phyloP scores from a whole-genome alignment of 2,329 filamentous ascomycete species.

The Delphinella strobiligena region DNA sequence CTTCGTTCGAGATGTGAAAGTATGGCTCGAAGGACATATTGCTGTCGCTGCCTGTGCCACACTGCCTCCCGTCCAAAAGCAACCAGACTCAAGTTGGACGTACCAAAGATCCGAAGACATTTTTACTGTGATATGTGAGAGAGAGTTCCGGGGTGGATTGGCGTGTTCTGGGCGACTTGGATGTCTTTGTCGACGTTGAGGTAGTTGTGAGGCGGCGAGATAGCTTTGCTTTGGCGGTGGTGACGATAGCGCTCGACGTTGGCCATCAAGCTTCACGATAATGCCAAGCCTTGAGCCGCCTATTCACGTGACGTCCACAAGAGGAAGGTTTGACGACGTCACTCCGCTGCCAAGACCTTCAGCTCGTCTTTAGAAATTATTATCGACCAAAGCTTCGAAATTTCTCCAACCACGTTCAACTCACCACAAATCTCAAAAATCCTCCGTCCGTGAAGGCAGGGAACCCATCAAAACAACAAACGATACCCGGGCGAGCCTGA shows the following conservation, averaged over 20 bases:
- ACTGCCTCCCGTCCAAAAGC: slow-evolving; percentile 8
- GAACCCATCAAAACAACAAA: not conserved
- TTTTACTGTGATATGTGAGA: slow-evolving; percentile 27
- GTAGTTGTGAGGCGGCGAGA: not conserved
- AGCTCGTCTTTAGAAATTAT: not conserved
- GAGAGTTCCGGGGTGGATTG: not conserved
- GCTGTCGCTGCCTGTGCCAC: not conserved
- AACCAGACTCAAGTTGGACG: slow-evolving; percentile 29
- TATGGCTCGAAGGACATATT: no score
- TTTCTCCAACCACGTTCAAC: not conserved
- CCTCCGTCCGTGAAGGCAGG: not conserved
- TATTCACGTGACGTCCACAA: not conserved
- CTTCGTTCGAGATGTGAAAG: no score
- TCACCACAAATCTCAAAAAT: not conserved
- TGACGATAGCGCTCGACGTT: not conserved
- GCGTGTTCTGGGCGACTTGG: not conserved
- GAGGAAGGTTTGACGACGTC: not conserved
- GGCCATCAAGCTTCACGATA: no score
- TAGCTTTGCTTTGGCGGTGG: not conserved
- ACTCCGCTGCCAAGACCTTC: not conserved
- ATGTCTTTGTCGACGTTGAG: not conserved
- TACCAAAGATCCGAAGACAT: slow-evolving; percentile 79
- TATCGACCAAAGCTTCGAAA: not conserved
- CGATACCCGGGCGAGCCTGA: not conserved
- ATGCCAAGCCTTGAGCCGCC: no score